Base-by-base conservation (phyloP, 495 filamentous ascomycete species). In the Aspergillus cristatus region DNA sequence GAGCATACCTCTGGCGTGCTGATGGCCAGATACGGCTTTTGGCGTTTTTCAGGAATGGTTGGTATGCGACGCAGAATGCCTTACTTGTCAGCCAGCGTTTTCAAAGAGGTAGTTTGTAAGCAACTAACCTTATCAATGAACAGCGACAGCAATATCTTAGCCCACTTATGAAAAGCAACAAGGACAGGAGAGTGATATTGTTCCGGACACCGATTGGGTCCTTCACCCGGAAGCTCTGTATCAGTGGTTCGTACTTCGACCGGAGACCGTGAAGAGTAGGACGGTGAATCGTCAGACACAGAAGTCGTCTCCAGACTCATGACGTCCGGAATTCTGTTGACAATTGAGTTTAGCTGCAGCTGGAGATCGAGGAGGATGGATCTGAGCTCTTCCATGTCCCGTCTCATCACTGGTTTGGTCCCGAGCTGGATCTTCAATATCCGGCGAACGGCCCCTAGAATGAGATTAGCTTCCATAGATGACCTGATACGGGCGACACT, bases 21-120 rank as follows among this genome's bases (percentile, higher is more conserved):
- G 67, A 57, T 14, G 67, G 62, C 72, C 72, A 75, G 11, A 75
- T 62, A 11, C 58, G 57, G 44, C 70, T 75, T 36, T 67, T 70
- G n/a, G 68, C 62, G 40, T 71, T 75, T 37, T 74, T 75, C 6
- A 75, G 50, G 18, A 75, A 72, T 16, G 71, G 69, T 43, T 75
- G 71, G 42, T 74, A 74, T 8, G 71, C 60, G 34, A 75, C 69
- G 34, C 67, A 72, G 35, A 71, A 75, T 1, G 71, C 68, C 53
- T 70, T 34, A 18, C 32, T 33, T 8, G 32, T 18, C 11, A 30
- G 32, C 33, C n/a, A 30, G 18, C 2, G 12, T 7, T 18, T 1
- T 14, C 43, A 11, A 40, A 33, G 15, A 11, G 20, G 20, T 7
- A 16, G n/a, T 7, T 13, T 16, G 18, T 16, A 18, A 12, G n/a